These are phyloP conservation scores for Brachypodium distachyon DNA, from an alignment of 202 grass and related monocot genomes.

Conservation along the genomic window DNA sequence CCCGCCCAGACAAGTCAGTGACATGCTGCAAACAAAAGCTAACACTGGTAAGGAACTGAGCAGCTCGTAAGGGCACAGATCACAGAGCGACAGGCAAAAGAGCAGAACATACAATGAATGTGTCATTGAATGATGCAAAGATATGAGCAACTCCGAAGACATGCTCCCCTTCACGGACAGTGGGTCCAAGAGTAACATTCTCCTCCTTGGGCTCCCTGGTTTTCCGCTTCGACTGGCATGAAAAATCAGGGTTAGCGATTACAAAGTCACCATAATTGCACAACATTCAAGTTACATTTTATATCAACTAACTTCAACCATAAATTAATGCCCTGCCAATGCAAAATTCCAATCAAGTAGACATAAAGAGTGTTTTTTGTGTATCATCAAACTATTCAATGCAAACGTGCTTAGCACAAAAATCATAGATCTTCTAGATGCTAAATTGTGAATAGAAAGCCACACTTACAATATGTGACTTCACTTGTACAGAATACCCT, in stretches of 20 bases:
- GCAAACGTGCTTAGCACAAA: neutral
- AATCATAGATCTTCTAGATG: neutral
- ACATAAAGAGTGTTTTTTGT: neutral
- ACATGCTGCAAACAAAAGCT: conserved; percentile 7
- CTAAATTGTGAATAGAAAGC: neutral
- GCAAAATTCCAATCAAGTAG: neutral
- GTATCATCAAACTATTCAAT: neutral
- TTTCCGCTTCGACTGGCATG: conserved; percentile 35
- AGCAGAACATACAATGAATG: conserved; percentile 41
- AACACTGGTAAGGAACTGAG: neutral
- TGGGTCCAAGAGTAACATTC: conserved; percentile 41
- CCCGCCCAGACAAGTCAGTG: conserved; percentile 47
- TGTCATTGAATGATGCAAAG: conserved; percentile 59
- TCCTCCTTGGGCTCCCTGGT: conserved; percentile 56
- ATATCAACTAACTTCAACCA: no score
- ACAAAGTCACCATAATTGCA: neutral
- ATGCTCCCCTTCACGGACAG: conserved; percentile 41
- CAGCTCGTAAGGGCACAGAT: neutral
- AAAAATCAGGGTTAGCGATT: neutral
- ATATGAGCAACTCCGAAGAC: conserved; percentile 52
- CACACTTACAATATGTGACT: neutral
- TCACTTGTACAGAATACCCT: no score
- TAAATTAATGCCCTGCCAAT: neutral
- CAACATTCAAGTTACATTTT: neutral
- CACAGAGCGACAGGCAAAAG: neutral